Evolutionary conservation across 345 rosid species (phyloP).

Genomic region (Gossypium rotundifolium): DNA sequence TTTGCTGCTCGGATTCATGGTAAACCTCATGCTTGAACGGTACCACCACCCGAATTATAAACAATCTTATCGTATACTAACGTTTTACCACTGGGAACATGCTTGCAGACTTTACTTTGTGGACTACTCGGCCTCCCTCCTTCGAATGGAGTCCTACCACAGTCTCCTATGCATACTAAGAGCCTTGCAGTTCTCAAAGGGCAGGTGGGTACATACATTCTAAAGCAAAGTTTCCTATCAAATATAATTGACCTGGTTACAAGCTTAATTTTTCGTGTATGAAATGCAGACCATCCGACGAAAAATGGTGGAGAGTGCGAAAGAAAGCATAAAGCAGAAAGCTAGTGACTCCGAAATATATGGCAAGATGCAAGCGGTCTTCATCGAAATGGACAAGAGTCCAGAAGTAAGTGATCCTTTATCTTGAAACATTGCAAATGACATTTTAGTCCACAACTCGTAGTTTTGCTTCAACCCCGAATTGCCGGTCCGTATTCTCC

Average conservation of each 20-base stretch:
- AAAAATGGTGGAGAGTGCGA: conserved; percentile 71
- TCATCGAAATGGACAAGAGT: conserved; percentile 52
- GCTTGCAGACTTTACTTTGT: conserved; percentile 65
- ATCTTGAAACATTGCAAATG: background rate
- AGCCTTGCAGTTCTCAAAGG: conserved; percentile 72
- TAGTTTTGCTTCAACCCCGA: background rate
- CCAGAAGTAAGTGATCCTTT: conserved; percentile 36
- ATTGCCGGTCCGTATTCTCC: background rate
- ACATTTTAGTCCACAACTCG: background rate
- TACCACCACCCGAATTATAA: background rate
- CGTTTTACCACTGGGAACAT: background rate
- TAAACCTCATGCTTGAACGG: conserved; percentile 12
- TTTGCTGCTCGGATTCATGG: conserved; percentile 66
- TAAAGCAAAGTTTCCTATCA: background rate
- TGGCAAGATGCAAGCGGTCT: conserved; percentile 63
- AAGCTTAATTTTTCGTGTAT: background rate
- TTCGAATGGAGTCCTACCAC: conserved; percentile 87
- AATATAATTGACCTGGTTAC: conserved; percentile 1
- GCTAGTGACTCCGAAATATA: conserved; percentile 59
- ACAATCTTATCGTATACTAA: background rate
- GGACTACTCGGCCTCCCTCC: conserved; percentile 83
- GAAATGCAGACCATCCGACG: conserved; percentile 45
- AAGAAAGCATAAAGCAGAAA: conserved; percentile 55
- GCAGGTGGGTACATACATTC: conserved; percentile 37
- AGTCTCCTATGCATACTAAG: conserved; percentile 92